A percentile compares a stretch with the other conserved stretches of the same genome.
These are phyloP conservation scores for Lepidopterella palustris DNA, from an alignment of 495 filamentous ascomycete species.

Conservation along the genomic window DNA sequence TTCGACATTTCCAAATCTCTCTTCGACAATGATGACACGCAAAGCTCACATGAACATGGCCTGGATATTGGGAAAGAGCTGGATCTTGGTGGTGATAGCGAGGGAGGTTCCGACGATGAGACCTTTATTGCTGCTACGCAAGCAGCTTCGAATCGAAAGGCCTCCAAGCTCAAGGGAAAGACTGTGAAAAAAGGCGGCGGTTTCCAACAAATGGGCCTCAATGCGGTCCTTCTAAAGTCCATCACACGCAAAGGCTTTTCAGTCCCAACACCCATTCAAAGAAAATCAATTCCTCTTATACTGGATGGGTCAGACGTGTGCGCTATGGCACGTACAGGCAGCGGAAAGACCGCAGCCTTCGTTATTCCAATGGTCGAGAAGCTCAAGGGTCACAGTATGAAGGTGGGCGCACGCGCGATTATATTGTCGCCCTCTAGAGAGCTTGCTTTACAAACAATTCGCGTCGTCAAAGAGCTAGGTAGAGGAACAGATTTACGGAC, in stretches of 20 bases:
- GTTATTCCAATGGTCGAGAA: constrained; percentile 97
- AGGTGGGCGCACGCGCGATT: constrained; percentile 75
- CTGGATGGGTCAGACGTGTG: constrained; percentile 88
- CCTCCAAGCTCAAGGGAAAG: constrained; percentile 71
- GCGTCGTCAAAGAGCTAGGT: constrained; percentile 91
- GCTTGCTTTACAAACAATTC: constrained; percentile 86
- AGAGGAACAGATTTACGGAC: constrained; percentile 83
- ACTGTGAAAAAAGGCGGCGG: constrained; percentile 89
- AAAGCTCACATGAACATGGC: no score
- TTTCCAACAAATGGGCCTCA: constrained; percentile 93
- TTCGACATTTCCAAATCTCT: constrained; percentile 80
- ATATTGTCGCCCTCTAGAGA: constrained; percentile 90
- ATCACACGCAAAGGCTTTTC: constrained; percentile 91
- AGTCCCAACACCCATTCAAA: constrained; percentile 93
- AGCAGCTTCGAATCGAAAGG: constrained; percentile 78
- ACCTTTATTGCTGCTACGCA: constrained; percentile 83
- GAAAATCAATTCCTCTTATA: constrained; percentile 88
- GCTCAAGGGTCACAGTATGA: constrained; percentile 78
- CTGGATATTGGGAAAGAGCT: background rate
- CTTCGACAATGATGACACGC: constrained; percentile 53
- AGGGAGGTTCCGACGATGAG: constrained; percentile 59
- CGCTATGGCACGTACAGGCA: constrained; percentile 94
- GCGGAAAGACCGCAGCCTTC: constrained; percentile 95
- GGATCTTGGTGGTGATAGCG: constrained; percentile 35
- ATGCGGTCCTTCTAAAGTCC: constrained; percentile 71